phyloP scores from a whole-genome alignment of 257 asterid species.

The Leonotis leonurus region DNA sequence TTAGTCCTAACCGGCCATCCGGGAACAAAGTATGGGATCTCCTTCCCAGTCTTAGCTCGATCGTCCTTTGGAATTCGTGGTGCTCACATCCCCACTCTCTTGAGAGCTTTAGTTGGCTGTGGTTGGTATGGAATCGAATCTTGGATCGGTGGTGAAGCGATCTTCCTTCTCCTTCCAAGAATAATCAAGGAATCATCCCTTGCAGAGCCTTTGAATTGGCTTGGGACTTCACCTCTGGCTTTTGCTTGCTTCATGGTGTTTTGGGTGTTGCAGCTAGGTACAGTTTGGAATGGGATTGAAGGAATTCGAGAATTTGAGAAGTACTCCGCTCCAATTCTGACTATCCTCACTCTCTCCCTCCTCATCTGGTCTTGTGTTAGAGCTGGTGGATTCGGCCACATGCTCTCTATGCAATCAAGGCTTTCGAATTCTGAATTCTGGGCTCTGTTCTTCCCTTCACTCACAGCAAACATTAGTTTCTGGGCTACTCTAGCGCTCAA shows the following conservation, averaged over 20 bases:
- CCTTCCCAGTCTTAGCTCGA: slow-evolving; percentile 79
- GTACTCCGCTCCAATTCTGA: slow-evolving; percentile 74
- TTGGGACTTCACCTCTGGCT: slow-evolving; percentile 82
- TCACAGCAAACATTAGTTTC: slow-evolving; percentile 87
- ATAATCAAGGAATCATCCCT: slow-evolving; percentile 33
- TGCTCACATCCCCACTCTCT: slow-evolving; percentile 76
- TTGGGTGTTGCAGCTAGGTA: slow-evolving; percentile 63
- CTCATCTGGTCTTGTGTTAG: slow-evolving; percentile 57
- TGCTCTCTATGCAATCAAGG: slow-evolving; percentile 61
- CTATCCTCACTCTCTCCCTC: slow-evolving; percentile 45
- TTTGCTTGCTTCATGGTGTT: slow-evolving; percentile 64
- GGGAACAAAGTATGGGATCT: slow-evolving; percentile 73
- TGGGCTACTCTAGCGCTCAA: slow-evolving; percentile 84
- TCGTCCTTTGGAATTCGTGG: slow-evolving; percentile 78
- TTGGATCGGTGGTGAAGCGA: slow-evolving; percentile 96
- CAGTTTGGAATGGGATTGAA: slow-evolving; percentile 82
- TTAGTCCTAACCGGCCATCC: slow-evolving; percentile 71
- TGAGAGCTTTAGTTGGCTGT: slow-evolving; percentile 73
- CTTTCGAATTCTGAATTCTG: slow-evolving; percentile 61
- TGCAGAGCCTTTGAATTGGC: slow-evolving; percentile 43
- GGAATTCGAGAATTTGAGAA: slow-evolving; percentile 71
- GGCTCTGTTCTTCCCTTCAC: slow-evolving; percentile 73
- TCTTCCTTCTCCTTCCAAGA: slow-evolving; percentile 59
- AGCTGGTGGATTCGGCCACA: slow-evolving; percentile 79
- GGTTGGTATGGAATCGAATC: slow-evolving; percentile 98